Evolutionary conservation across 1,284 basidiomycete species (phyloP).

Genomic region (Cryptococcus floricola): DNA sequence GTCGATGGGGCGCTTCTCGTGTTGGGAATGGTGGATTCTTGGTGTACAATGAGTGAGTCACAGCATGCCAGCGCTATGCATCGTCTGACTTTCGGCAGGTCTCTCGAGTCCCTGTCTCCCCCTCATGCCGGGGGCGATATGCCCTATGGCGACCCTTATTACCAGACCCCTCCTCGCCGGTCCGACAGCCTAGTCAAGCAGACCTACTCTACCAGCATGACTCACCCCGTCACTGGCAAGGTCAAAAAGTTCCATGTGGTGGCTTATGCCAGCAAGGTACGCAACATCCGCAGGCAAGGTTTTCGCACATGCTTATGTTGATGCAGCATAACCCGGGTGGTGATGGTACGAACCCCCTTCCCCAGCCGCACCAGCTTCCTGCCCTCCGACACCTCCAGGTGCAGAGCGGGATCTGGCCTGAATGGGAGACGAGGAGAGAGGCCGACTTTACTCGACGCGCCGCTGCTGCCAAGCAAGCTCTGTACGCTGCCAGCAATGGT

Average conservation of each 20-base stretch:
- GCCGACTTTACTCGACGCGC: slow-evolving; percentile 14
- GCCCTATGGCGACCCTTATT: slow-evolving; percentile 17
- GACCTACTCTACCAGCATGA: slow-evolving; percentile 47
- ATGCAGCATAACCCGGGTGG: slow-evolving; percentile 41
- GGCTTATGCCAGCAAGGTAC: slow-evolving; percentile 43
- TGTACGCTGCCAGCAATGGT: background rate
- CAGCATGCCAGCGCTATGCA: background rate
- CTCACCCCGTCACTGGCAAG: slow-evolving; percentile 38
- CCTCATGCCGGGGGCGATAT: slow-evolving; percentile 25
- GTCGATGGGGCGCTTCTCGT: slow-evolving; percentile 52
- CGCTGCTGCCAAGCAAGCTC: background rate
- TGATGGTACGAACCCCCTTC: slow-evolving; percentile 38
- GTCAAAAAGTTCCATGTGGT: slow-evolving; percentile 48
- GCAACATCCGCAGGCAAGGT: background rate
- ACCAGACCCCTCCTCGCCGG: slow-evolving; percentile 14
- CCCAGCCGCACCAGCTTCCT: slow-evolving; percentile 42
- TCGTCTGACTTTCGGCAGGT: slow-evolving; percentile 12
- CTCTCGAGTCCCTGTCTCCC: slow-evolving; percentile 38
- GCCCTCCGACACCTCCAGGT: slow-evolving; percentile 36
- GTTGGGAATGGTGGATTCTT: slow-evolving; percentile 53
- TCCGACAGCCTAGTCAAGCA: slow-evolving; percentile 45
- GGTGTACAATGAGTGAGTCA: slow-evolving; percentile 49
- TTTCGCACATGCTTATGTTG: background rate
- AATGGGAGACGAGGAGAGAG: slow-evolving; percentile 42
- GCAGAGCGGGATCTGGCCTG: slow-evolving; percentile 43